These are phyloP conservation scores for Penicillium sp. DNA, from an alignment of 2,329 filamentous ascomycete species.

Conservation along the genomic window DNA sequence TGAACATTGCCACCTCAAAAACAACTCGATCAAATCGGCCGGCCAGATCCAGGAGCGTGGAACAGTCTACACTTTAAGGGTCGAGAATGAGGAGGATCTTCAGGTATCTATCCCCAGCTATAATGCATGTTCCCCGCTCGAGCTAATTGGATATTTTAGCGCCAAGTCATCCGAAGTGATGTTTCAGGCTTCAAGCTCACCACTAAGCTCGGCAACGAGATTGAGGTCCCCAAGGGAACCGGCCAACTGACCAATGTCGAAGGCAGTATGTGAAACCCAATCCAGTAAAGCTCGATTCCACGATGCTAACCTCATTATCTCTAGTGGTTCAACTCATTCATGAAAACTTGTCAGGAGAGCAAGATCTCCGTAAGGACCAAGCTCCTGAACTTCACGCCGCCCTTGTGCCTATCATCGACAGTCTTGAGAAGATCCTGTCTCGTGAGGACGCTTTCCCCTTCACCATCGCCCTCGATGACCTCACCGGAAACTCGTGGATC, in stretches of 20 bases:
- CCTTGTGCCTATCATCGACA: constrained; percentile 72
- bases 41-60: constrained; percentile 90
- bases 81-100: constrained; percentile 72
- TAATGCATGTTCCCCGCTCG: too few species aligned
- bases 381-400: constrained; percentile 76
- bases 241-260: constrained; percentile 94
- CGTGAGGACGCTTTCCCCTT: constrained; percentile 80
- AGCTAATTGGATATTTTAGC: constrained; percentile 36
- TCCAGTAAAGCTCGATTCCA: background rate
- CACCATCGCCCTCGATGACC: constrained; percentile 82
- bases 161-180: constrained; percentile 88
- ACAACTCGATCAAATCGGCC: constrained; percentile 91
- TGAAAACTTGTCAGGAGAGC: constrained; percentile 76
- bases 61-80: constrained; percentile 75
- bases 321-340: constrained; percentile 70
- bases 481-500: constrained; percentile 95
- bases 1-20: constrained; percentile 82
- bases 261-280: constrained; percentile 49
- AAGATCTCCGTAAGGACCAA: constrained; percentile 76
- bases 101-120: background rate
- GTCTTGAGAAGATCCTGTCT: constrained; percentile 72
- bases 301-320: background rate
- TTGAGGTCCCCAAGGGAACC: constrained; percentile 88
- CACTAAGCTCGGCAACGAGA: constrained; percentile 64
- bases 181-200: constrained; percentile 81